Base-by-base conservation (phyloP, 75 land plant genomes). In the Pinus albicaulis region DNA sequence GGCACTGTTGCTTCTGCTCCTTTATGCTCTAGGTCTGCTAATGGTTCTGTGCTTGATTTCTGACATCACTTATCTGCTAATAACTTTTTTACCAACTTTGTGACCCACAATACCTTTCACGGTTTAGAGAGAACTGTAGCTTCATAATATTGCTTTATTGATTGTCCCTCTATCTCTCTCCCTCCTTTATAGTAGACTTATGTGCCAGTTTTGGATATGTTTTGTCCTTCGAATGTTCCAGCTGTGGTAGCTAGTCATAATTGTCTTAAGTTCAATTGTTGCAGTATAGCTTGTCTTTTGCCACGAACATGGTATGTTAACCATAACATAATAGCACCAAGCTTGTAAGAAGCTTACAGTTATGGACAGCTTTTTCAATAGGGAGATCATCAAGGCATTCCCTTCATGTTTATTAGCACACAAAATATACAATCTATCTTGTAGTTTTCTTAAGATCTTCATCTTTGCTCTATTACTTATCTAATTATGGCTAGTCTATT, bases 21-120 rank as follows among this genome's bases (percentile, higher is more conserved):
- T 71, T 71, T 85, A 41, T 92, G 95, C 77, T 87, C 89, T 75
- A 81, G 81, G 22, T 88, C 95, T 55, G 72, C 79, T 41, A 84
- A 84, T 61, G 64, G 80, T 15, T 87, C 89, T 63, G 62, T 83
- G 15, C 64, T 87, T 44, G 89, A 89, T 75, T 89, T 87, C 57
- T 89, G 74, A 84, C 75, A 20, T 68, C 44, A 41, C n/a, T 41
- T 8, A 36, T 66, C 44, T 16, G 10, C 8, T 36, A 20, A 66
- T 66, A 41, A 36, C 19, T 41, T 41, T 38, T 61, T 41, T 8
- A 41, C 71, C 23, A 68, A n/a, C 0, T 41, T 41, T 68, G 71
- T 38, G 71, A 68, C n/a, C 23, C 3, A 68, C 48, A 38, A 48
- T 48, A 48, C 1, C 53, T 48, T 48, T 48, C 53, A 10, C 12